Percentiles rank a stretch among this genome's conserved stretches.
These are phyloP conservation scores for Wickerhamia fluorescens DNA, from an alignment of 805 yeast species.

Conservation along the genomic window DNA sequence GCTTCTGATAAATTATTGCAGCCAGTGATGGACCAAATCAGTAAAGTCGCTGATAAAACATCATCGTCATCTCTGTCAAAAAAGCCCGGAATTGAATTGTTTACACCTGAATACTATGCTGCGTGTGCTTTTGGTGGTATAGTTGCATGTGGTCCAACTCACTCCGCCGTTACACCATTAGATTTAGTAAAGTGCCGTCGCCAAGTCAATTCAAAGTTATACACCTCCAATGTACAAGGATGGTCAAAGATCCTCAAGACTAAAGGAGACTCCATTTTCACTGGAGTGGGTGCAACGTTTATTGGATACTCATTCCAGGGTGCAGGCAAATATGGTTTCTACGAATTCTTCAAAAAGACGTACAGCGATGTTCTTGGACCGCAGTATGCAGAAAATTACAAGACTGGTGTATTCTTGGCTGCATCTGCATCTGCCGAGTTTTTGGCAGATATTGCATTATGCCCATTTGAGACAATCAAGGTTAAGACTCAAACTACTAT, in stretches of 20 bases:
- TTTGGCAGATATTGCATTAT: constrained; percentile 79
- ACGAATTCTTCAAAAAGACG: constrained; percentile 81
- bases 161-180: constrained; percentile 85
- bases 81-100: constrained; percentile 39
- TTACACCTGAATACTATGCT: constrained; percentile 55
- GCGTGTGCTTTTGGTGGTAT: constrained; percentile 77
- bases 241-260: constrained; percentile 65
- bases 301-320: constrained; percentile 95
- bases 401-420: constrained; percentile 67
- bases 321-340: constrained; percentile 94
- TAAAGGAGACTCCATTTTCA: constrained; percentile 75
- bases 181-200: constrained; percentile 91
- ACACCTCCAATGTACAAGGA: constrained; percentile 75
- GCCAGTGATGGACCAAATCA: constrained; percentile 22
- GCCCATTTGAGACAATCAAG: constrained; percentile 94
- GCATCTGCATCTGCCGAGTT: constrained; percentile 95
- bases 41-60: constrained; percentile 9
- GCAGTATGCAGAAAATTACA: constrained; percentile 52
- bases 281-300: constrained; percentile 89
- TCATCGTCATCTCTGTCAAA: constrained; percentile 5
- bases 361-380: constrained; percentile 66
- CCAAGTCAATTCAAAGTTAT: constrained; percentile 73
- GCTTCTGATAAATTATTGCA: constrained; percentile 23
- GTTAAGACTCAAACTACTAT: constrained; percentile 90
- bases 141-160: constrained; percentile 95